Conservation (phyloP, 768 basidiomycete species). For the Lyophyllum decastes region DNA sequence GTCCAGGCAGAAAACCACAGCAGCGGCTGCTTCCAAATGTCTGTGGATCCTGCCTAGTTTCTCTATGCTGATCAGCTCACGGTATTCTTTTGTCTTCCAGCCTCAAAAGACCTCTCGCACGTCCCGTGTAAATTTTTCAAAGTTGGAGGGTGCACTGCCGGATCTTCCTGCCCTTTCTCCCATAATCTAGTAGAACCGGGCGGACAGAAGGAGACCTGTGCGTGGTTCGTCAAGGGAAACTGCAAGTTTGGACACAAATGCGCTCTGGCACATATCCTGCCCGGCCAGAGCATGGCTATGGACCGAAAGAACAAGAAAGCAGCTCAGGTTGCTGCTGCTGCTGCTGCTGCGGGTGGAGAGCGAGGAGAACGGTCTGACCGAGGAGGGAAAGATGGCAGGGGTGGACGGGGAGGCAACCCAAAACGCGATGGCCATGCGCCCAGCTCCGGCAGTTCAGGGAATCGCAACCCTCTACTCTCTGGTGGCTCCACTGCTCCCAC, state of each 20-base stretch:
- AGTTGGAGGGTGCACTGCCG: slow-evolving; percentile 92
- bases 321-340: slow-evolving; percentile 66
- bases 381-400: slow-evolving; percentile 27
- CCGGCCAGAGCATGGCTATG: slow-evolving; percentile 93
- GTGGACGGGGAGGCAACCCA: slow-evolving; percentile 34
- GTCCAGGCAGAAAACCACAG: slow-evolving; percentile 19
- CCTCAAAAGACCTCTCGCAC: slow-evolving; percentile 86
- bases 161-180: slow-evolving; percentile 94
- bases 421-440: slow-evolving; percentile 36
- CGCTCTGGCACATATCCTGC: slow-evolving; percentile 91
- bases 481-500: slow-evolving; percentile 73
- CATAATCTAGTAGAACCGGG: slow-evolving; percentile 75
- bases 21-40: slow-evolving; percentile 20
- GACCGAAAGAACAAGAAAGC: slow-evolving; percentile 97
- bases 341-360: slow-evolving; percentile 36
- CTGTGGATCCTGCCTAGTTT: slow-evolving; percentile 6
- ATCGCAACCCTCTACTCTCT: slow-evolving; percentile 42
- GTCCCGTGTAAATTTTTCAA: slow-evolving; percentile 99
- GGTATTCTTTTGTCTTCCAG: slow-evolving; percentile 10
- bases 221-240: slow-evolving; percentile 94
- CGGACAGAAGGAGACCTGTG: slow-evolving; percentile 77
- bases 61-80: not conserved
- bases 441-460: slow-evolving; percentile 20
- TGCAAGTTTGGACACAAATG: slow-evolving; percentile 75
- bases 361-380: slow-evolving; percentile 29